Evolutionary conservation across 169 alveolate genomes (phyloP).

Genomic region (Plasmodium blacklocki): DNA sequence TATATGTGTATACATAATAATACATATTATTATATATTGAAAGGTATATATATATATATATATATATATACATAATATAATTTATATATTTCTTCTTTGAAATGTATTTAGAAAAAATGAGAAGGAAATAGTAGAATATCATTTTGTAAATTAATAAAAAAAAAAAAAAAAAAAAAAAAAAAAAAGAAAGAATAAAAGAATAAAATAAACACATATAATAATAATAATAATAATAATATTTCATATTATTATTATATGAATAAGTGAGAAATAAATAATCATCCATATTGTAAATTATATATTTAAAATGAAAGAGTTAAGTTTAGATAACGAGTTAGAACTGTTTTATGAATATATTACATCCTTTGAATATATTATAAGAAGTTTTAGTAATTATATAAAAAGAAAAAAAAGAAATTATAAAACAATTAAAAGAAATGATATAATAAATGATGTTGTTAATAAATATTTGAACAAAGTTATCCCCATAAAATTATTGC

Average conservation of each 20-base stretch:
- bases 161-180: too few relatives aligned
- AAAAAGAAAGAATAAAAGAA: too few relatives aligned
- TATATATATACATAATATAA: too few relatives aligned
- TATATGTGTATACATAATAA: too few relatives aligned
- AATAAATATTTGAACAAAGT: slow-evolving; percentile 45
- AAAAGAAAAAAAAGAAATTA: slow-evolving; percentile 25
- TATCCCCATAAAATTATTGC: slow-evolving; percentile 28
- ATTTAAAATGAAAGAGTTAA: slow-evolving; percentile 60
- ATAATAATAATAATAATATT: not conserved
- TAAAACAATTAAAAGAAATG: slow-evolving; percentile 35
- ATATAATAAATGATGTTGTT: slow-evolving; percentile 18
- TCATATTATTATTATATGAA: not conserved
- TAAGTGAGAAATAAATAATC: not conserved
- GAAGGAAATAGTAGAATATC: too few relatives aligned
- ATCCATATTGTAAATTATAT: not conserved
- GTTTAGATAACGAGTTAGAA: slow-evolving; percentile 45
- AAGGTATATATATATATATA: too few relatives aligned
- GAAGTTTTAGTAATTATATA: slow-evolving; percentile 35
- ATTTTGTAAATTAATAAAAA: too few relatives aligned
- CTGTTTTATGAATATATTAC: slow-evolving; percentile 40
- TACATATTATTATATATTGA: too few relatives aligned
- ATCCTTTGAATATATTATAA: slow-evolving; percentile 32
- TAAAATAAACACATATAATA: too few relatives aligned
- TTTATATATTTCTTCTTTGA: too few relatives aligned
- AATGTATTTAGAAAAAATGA: too few relatives aligned